Evolutionary conservation across 306 rosid genomes (phyloP).

Genomic region (Psophocarpus tetragonolobus): DNA sequence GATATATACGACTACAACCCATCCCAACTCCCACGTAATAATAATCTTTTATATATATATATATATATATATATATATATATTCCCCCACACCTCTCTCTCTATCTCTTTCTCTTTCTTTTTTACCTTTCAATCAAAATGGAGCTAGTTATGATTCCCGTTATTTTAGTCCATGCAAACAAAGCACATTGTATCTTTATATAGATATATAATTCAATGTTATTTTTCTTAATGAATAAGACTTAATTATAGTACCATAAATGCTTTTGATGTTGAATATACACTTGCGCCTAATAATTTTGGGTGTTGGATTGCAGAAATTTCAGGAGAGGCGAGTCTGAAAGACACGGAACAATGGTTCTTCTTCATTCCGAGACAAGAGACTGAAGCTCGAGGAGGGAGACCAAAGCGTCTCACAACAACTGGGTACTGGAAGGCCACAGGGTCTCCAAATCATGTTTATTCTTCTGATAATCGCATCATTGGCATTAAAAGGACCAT

Average conservation of each 20-base stretch:
- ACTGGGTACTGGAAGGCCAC: constrained; percentile 93
- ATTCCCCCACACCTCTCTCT: neutral
- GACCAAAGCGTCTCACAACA: constrained; percentile 72
- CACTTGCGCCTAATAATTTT: no score
- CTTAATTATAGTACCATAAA: neutral
- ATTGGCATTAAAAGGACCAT: constrained; percentile 80
- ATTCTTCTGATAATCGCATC: constrained; percentile 53
- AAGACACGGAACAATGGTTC: constrained; percentile 84
- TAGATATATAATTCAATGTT: neutral
- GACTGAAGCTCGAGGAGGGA: constrained; percentile 86
- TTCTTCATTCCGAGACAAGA: constrained; percentile 83
- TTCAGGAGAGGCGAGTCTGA: constrained; percentile 62
- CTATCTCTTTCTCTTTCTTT: neutral
- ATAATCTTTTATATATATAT: neutral
- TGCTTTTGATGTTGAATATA: neutral
- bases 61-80: no score
- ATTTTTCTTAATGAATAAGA: no score
- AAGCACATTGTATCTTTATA: neutral
- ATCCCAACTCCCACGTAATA: constrained; percentile 79
- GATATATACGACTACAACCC: constrained; percentile 70
- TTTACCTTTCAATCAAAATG: neutral
- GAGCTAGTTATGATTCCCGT: neutral
- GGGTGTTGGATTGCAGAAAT: constrained; percentile 37
- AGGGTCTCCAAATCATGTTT: constrained; percentile 76
- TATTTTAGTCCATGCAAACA: neutral